Conservation (phyloP, 2,329 filamentous ascomycete species). For the Fragosphaeria purpurea region DNA sequence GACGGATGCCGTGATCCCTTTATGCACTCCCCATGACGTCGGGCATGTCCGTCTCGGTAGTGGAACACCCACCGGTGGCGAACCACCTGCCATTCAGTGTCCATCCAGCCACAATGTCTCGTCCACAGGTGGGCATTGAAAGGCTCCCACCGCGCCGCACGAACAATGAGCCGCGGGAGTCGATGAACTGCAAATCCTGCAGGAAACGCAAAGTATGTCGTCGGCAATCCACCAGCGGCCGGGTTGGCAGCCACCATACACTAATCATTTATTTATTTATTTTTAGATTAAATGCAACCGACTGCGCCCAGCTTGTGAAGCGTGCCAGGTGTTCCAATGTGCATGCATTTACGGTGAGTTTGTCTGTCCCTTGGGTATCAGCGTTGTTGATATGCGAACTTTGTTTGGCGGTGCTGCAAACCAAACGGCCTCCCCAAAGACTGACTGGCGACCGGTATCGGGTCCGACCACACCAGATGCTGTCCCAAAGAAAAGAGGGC, state of each 20-base stretch:
- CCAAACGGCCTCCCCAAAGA: background rate
- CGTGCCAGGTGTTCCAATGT: conserved; percentile 82
- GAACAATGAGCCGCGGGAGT: conserved; percentile 70
- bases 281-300: conserved; percentile 84
- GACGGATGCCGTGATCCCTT: no score
- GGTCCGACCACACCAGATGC: conserved; percentile 49
- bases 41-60: conserved; percentile 30
- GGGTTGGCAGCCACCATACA: no score
- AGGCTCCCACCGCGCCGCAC: conserved; percentile 61
- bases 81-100: conserved; percentile 25
- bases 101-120: conserved; percentile 50
- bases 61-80: conserved; percentile 32
- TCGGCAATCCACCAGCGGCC: background rate
- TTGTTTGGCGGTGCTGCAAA: background rate
- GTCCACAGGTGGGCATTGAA: conserved; percentile 73
- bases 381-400: no score
- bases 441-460: background rate
- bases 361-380: no score
- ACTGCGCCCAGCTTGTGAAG: conserved; percentile 73
- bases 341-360: conserved; percentile 74
- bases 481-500: conserved; percentile 79
- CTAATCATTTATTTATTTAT: background rate
- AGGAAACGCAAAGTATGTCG: conserved; percentile 70
- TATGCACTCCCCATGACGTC: conserved; percentile 3
- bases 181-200: conserved; percentile 94